Conservation (phyloP, 163 green algal species). For the Volvox carteri region DNA sequence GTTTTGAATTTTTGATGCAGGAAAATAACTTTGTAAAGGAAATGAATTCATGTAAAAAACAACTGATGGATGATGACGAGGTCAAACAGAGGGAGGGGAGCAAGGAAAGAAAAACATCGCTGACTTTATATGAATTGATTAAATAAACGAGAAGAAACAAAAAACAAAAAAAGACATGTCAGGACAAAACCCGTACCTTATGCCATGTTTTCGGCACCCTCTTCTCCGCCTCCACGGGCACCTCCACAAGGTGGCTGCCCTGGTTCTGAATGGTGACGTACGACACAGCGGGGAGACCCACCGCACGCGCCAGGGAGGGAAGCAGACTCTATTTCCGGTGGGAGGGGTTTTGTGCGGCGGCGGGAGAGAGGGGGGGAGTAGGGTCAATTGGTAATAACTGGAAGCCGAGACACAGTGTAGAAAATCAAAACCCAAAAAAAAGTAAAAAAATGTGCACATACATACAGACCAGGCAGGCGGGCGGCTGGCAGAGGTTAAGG, state of each 20-base stretch:
- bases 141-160: not conserved
- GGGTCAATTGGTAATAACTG: too few relatives aligned
- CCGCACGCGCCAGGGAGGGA: conserved; percentile 69
- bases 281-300: conserved; percentile 68
- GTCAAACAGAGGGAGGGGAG: not conserved
- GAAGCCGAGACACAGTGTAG: too few relatives aligned
- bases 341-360: too few relatives aligned
- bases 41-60: too few relatives aligned
- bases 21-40: too few relatives aligned
- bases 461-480: too few relatives aligned
- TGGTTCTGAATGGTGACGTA: conserved; percentile 78
- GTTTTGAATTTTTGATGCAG: too few relatives aligned
- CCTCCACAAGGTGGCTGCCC: conserved; percentile 87
- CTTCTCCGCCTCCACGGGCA: conserved; percentile 71
- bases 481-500: too few relatives aligned
- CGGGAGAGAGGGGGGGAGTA: conserved; percentile 9
- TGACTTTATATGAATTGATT: not conserved
- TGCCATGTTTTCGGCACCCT: conserved; percentile 67
- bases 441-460: too few relatives aligned
- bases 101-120: not conserved
- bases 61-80: not conserved
- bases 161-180: not conserved
- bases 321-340: conserved; percentile 75
- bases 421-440: too few relatives aligned
- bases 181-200: conserved; percentile 15